Percentiles rank a stretch among this genome's conserved stretches.
Conservation (phyloP, 257 asterid genomes). For the Solanum lycopersicoides region DNA sequence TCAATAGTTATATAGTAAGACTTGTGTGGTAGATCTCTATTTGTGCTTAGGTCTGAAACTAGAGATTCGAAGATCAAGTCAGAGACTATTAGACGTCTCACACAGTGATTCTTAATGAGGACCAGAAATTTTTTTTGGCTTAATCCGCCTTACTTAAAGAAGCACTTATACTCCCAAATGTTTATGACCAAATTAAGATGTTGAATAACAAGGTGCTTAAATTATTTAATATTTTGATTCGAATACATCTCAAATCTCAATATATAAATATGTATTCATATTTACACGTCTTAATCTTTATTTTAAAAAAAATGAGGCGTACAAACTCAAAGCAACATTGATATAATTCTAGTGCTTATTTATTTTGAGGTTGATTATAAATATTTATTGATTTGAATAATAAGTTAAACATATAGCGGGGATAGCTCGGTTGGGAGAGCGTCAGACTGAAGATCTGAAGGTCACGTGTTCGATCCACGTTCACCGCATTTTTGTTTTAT, state of each 20-base stretch:
- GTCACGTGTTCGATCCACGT: constrained; percentile 97
- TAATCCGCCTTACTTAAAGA: too few relatives aligned
- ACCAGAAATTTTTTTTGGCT: too few relatives aligned
- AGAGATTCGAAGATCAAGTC: too few relatives aligned
- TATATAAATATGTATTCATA: neutral
- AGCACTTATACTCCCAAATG: too few relatives aligned
- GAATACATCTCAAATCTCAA: neutral
- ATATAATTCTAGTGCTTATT: neutral
- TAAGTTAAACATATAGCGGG: constrained; percentile 18
- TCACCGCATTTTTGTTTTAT: constrained; percentile 40
- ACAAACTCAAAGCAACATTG: neutral
- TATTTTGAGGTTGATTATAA: neutral
- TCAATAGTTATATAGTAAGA: neutral
- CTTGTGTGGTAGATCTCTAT: neutral
- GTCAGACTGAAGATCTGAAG: constrained; percentile 86
- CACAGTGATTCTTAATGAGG: too few relatives aligned
- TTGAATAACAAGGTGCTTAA: neutral
- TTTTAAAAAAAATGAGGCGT: neutral
- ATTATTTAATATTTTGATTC: neutral
- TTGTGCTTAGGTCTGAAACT: neutral
- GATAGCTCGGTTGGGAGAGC: constrained; percentile 98
- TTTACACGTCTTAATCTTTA: neutral
- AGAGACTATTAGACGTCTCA: too few relatives aligned
- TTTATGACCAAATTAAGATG: neutral
- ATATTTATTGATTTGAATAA: too few relatives aligned